Evolutionary conservation across 805 yeast genomes (phyloP).

Genomic region (Scheffersomyces ergatensis): DNA sequence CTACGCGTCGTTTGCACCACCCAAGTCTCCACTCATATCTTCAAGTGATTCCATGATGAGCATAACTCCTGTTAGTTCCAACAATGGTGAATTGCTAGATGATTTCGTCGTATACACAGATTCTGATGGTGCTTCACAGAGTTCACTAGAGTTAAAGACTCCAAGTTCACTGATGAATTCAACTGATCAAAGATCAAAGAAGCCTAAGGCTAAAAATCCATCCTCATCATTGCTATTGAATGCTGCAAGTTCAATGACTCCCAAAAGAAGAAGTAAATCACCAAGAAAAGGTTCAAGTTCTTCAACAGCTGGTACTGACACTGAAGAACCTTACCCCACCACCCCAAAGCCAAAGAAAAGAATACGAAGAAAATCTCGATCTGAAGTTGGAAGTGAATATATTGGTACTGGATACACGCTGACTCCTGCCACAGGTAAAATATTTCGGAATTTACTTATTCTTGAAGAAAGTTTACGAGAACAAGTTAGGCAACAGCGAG

Average conservation of each 20-base stretch:
- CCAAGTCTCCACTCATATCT: conserved; percentile 19
- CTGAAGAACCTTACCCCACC: conserved; percentile 10
- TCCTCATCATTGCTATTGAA: neutral
- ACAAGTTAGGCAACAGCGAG: conserved; percentile 73
- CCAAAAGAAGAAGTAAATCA: conserved; percentile 5
- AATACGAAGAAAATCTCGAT: conserved; percentile 20
- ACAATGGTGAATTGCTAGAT: conserved; percentile 11
- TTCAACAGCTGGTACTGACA: conserved; percentile 1
- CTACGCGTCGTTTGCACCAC: conserved; percentile 3
- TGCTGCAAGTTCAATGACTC: neutral
- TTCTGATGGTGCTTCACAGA: conserved; percentile 32
- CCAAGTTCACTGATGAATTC: neutral
- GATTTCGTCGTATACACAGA: conserved; percentile 34
- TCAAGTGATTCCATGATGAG: conserved; percentile 17
- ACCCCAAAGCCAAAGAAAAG: conserved; percentile 21
- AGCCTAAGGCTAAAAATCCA: neutral
- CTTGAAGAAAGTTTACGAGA: conserved; percentile 82
- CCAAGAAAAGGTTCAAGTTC: conserved; percentile 10
- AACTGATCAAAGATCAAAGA: neutral
- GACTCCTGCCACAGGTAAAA: conserved; percentile 60
- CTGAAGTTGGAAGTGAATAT: conserved; percentile 8
- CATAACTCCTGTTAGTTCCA: conserved; percentile 19
- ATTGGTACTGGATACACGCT: conserved; percentile 27
- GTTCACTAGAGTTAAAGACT: conserved; percentile 20
- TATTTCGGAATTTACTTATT: conserved; percentile 77